Conservation (phyloP, 2,329 filamentous ascomycete species). For the Fusarium gaditjirri region DNA sequence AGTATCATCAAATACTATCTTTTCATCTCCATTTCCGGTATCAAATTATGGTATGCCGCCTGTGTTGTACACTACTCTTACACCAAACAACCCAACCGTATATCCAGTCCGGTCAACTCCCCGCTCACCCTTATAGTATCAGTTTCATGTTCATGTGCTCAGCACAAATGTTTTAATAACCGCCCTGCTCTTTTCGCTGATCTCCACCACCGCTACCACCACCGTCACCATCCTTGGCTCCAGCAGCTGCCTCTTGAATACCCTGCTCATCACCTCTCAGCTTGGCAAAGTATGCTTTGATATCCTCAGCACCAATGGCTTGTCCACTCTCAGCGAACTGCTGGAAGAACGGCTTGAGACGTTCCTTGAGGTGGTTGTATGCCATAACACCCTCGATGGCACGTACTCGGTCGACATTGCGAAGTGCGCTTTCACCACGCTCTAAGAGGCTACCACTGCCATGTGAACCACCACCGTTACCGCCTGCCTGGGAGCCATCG, state of each 20-base stretch:
- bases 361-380: slow-evolving; percentile 95
- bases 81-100: background rate
- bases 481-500: slow-evolving; percentile 62
- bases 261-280: slow-evolving; percentile 86
- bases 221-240: slow-evolving; percentile 45
- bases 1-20: background rate
- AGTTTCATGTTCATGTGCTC: background rate
- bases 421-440: slow-evolving; percentile 90
- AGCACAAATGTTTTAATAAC: slow-evolving; percentile 53
- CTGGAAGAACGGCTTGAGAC: slow-evolving; percentile 93
- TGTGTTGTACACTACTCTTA: slow-evolving; percentile 29
- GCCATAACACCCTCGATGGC: slow-evolving; percentile 98
- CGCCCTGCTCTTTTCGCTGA: slow-evolving; percentile 62
- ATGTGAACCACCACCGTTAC: slow-evolving; percentile 60
- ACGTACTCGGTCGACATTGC: slow-evolving; percentile 89
- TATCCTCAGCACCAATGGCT: slow-evolving; percentile 91
- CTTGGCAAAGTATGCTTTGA: slow-evolving; percentile 96
- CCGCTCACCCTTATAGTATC: background rate
- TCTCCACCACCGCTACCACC: slow-evolving; percentile 43
- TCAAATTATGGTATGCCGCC: slow-evolving; percentile 1
- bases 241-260: slow-evolving; percentile 69
- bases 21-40: background rate
- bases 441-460: slow-evolving; percentile 88
- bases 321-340: slow-evolving; percentile 92
- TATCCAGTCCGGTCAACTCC: background rate